Evolutionary conservation across 129 eudicot species (phyloP).

Genomic region (Flaveria trinervia): DNA sequence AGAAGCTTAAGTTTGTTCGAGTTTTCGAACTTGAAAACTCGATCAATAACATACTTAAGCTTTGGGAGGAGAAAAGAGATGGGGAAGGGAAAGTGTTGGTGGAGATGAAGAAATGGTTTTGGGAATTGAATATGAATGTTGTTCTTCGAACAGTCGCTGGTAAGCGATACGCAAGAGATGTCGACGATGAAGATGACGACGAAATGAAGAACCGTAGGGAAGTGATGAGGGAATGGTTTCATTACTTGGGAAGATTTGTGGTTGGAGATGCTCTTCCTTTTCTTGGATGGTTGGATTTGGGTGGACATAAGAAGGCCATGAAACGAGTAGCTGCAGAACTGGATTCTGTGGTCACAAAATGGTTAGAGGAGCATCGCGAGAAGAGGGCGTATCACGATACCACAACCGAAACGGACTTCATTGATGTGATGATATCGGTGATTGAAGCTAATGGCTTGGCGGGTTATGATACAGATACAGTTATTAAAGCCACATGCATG

Average conservation of each 20-base stretch:
- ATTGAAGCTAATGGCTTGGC: not conserved
- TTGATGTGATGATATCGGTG: constrained; percentile 29
- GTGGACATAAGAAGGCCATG: constrained; percentile 33
- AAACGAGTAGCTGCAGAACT: constrained; percentile 8
- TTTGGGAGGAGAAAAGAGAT: not conserved
- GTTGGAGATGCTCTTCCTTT: constrained; percentile 30
- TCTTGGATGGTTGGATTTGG: constrained; percentile 36
- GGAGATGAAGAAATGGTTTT: not conserved
- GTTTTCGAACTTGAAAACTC: not conserved
- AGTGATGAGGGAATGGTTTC: constrained; percentile 24
- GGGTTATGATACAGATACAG: constrained; percentile 19
- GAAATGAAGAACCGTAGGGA: constrained; percentile 9
- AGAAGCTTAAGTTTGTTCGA: constrained; percentile 6
- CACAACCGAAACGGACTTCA: constrained; percentile 16
- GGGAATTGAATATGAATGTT: constrained; percentile 19
- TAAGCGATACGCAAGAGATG: not conserved
- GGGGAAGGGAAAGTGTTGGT: not conserved
- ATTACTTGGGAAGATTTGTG: constrained; percentile 18
- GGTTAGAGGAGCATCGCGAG: constrained; percentile 29
- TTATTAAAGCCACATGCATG: constrained; percentile 29
- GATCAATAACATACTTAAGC: not conserved
- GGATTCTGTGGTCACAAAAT: constrained; percentile 11
- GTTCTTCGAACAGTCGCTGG: constrained; percentile 31
- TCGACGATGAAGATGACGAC: not conserved
- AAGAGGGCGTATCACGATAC: not conserved